These are phyloP conservation scores for Beauveria asiatica DNA, from an alignment of 2,329 filamentous ascomycete species.

Conservation along the genomic window DNA sequence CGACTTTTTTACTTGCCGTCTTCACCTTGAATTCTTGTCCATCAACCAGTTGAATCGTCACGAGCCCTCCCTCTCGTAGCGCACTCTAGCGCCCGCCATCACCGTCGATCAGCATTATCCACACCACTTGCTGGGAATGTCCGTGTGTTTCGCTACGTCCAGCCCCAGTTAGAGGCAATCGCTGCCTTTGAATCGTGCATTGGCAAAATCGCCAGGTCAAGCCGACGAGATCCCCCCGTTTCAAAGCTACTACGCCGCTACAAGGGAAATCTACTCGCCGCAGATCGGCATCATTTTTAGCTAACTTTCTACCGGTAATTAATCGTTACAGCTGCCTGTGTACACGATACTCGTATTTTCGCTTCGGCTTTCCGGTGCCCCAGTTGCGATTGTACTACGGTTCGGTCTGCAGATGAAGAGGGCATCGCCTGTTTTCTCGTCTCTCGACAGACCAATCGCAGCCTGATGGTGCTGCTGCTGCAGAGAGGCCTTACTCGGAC, in stretches of 20 bases:
- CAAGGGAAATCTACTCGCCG: too few relatives aligned
- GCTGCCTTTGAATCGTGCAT: not conserved
- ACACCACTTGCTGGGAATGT: not conserved
- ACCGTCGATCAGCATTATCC: not conserved
- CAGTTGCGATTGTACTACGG: too few relatives aligned
- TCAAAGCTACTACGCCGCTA: too few relatives aligned
- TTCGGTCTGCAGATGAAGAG: not conserved
- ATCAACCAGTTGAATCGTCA: not conserved
- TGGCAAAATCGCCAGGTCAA: not conserved
- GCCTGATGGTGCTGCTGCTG: too few relatives aligned
- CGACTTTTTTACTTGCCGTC: not conserved
- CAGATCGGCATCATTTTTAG: too few relatives aligned
- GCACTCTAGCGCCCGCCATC: not conserved
- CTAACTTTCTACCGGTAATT: too few relatives aligned
- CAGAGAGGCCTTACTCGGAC: not conserved
- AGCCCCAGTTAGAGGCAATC: not conserved
- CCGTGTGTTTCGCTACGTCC: not conserved
- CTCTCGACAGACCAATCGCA: not conserved
- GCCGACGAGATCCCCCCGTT: not conserved
- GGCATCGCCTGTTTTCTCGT: not conserved
- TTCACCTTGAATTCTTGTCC: not conserved
- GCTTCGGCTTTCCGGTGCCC: too few relatives aligned
- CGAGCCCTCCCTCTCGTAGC: not conserved
- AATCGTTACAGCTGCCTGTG: too few relatives aligned
- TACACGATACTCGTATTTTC: too few relatives aligned